A percentile compares a stretch with the other conserved stretches of the same genome.
Conservation (phyloP, 331 rosid species). For the Acacia concinna region DNA sequence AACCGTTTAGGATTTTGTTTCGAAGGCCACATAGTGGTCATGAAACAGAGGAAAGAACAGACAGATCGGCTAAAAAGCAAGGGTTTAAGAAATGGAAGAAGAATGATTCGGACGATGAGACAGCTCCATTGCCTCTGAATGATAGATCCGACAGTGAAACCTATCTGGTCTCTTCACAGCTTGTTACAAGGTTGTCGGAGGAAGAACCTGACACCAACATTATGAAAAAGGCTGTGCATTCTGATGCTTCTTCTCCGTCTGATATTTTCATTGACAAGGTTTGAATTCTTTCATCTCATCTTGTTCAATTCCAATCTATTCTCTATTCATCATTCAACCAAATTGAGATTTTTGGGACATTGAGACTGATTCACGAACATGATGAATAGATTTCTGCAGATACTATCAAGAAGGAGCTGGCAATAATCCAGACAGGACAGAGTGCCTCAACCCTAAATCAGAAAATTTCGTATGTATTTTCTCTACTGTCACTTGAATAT, state of each 20-base stretch:
- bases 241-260: conserved; percentile 77
- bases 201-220: conserved; percentile 67
- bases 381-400: conserved; percentile 66
- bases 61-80: conserved; percentile 61
- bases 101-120: conserved; percentile 69
- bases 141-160: conserved; percentile 65
- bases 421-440: conserved; percentile 78
- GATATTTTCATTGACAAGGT: conserved; percentile 92
- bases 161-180: conserved; percentile 36
- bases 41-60: conserved; percentile 39
- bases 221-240: conserved; percentile 66
- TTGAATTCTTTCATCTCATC: conserved; percentile 1
- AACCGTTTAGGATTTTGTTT: conserved; percentile 72
- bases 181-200: conserved; percentile 43
- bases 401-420: conserved; percentile 63
- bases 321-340: background rate
- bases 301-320: background rate
- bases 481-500: background rate
- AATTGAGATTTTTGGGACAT: background rate
- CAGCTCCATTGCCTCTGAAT: conserved; percentile 72
- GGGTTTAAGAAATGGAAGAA: conserved; percentile 67
- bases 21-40: conserved; percentile 47
- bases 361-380: background rate
- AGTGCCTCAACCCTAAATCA: conserved; percentile 71
- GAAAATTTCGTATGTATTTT: conserved; percentile 57